Evolutionary conservation across 257 asterid genomes (phyloP), one percentile per base, ranked within the genome.

Genomic region (Forsythia viridissima): DNA sequence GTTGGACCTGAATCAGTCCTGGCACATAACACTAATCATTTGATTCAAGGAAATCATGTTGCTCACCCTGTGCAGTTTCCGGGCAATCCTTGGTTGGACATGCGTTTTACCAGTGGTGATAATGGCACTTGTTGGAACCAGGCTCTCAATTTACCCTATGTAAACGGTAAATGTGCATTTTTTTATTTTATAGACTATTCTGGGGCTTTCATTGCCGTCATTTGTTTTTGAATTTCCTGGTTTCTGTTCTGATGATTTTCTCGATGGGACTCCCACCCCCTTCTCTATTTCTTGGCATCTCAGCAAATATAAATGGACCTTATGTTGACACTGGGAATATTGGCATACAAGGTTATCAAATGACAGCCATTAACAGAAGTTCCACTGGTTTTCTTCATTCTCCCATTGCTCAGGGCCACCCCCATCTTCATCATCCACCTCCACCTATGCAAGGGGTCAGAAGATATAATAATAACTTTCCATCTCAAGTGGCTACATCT

Each of bases 81-180:
- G 13, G 87, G 89, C 40, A 79, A 86, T 81, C 91, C 92, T 76
- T 89, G 95, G 96, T 69, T 92, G 83, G 92, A 87, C 78, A 65
- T 86, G 86, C 92, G 85, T 68, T 81, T 79, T 57, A 88, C 83
- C 77, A 78, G 71, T 74, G 84, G 96, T 72, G 97, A 89, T 42
- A 34, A 75, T 71, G 89, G 86, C 82, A 39, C 85, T 74, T 85
- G 81, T 74, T 91, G 98, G 98, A 74, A 87, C 18, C 97, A 82
- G 71, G 86, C 94, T 74, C 89, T 89, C 46, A 43, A 75, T 78
- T 63, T 78, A 46, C 85, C 80, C 6, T 88, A 75, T 66, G 41
- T 84, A 20, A 89, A 83, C 39, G 93, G 98, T 92, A 92, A 81
- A 63, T 68, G 34, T 79, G 59, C 44, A n/a, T 11, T 42, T n/a